These are phyloP conservation scores for Globisporangium irregulare DNA, from an alignment of 352 stramenopile genomes.

Conservation along the genomic window DNA sequence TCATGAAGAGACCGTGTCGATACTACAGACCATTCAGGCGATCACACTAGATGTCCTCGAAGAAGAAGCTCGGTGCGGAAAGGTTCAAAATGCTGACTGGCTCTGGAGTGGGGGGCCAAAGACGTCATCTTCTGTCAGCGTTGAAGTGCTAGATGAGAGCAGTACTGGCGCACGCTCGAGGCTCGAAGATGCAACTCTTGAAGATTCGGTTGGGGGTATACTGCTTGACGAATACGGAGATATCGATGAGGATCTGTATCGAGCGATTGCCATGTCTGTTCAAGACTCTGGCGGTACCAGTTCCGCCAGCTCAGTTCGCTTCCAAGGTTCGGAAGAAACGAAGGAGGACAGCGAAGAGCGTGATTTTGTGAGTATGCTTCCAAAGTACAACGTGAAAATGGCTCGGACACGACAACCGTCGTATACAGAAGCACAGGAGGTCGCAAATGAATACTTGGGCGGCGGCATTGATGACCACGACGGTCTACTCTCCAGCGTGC, in stretches of 20 bases:
- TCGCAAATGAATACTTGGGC: constrained; percentile 49
- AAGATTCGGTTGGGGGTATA: neutral
- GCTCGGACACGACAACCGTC: constrained; percentile 43
- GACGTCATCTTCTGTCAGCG: neutral
- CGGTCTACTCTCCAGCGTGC: constrained; percentile 58
- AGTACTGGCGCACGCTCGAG: neutral
- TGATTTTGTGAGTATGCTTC: constrained; percentile 9
- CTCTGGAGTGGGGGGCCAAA: constrained; percentile 2
- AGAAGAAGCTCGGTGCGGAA: constrained; percentile 48
- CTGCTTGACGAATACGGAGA: constrained; percentile 9
- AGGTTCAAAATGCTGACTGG: constrained; percentile 23
- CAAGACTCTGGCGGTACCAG: neutral
- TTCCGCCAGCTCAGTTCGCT: neutral
- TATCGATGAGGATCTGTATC: constrained; percentile 17
- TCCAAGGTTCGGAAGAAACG: constrained; percentile 27
- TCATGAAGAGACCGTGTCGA: constrained; percentile 31
- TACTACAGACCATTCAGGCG: constrained; percentile 47
- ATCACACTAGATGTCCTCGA: constrained; percentile 55
- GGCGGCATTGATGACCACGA: constrained; percentile 56
- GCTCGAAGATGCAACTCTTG: neutral
- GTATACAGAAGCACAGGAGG: constrained; percentile 59
- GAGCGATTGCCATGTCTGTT: constrained; percentile 17
- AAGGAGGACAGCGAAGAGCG: constrained; percentile 28
- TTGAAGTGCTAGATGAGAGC: neutral
- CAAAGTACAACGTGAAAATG: neutral